A percentile compares a stretch with the other conserved stretches of the same genome.
Evolutionary conservation across 2,329 filamentous ascomycete genomes (phyloP).

Genomic region (Epichloe glyceriae): DNA sequence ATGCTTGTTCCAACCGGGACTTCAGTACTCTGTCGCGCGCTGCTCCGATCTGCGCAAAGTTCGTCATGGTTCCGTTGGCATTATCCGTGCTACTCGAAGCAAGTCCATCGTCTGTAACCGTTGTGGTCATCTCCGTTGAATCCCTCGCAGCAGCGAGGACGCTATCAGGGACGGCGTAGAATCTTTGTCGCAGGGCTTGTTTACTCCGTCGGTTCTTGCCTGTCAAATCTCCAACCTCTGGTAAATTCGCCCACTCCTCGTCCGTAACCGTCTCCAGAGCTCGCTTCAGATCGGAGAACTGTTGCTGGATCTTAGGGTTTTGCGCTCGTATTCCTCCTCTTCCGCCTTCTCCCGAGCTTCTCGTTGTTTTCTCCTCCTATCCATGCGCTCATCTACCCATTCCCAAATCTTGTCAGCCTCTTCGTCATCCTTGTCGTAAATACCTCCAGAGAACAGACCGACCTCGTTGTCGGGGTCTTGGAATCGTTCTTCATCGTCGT

Average conservation of each 20-base stretch:
- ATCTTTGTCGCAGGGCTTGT: constrained; percentile 69
- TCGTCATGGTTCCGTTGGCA: constrained; percentile 85
- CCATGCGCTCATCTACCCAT: constrained; percentile 95
- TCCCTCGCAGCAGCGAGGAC: constrained; percentile 80
- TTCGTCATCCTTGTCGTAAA: constrained; percentile 95
- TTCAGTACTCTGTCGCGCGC: constrained; percentile 92
- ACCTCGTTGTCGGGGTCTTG: constrained; percentile 97
- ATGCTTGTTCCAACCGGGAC: constrained; percentile 84
- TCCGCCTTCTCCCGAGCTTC: constrained; percentile 89
- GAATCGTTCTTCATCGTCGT: constrained; percentile 68
- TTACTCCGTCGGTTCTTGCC: constrained; percentile 82
- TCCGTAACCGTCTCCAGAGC: constrained; percentile 79
- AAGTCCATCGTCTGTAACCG: constrained; percentile 67
- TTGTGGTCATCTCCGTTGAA: constrained; percentile 70
- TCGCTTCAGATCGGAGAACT: constrained; percentile 92
- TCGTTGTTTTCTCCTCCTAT: constrained; percentile 77
- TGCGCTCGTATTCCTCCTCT: constrained; percentile 86
- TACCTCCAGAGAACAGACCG: constrained; percentile 85
- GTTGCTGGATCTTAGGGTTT: constrained; percentile 98
- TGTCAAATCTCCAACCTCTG: constrained; percentile 92
- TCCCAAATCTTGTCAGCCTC: constrained; percentile 95
- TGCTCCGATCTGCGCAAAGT: constrained; percentile 94
- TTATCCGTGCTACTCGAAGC: constrained; percentile 25
- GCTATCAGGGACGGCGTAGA: constrained; percentile 94
- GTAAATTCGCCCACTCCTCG: constrained; percentile 91